Evolutionary conservation across 768 basidiomycete species (phyloP).

Genomic region (Pleurotus platypus): DNA sequence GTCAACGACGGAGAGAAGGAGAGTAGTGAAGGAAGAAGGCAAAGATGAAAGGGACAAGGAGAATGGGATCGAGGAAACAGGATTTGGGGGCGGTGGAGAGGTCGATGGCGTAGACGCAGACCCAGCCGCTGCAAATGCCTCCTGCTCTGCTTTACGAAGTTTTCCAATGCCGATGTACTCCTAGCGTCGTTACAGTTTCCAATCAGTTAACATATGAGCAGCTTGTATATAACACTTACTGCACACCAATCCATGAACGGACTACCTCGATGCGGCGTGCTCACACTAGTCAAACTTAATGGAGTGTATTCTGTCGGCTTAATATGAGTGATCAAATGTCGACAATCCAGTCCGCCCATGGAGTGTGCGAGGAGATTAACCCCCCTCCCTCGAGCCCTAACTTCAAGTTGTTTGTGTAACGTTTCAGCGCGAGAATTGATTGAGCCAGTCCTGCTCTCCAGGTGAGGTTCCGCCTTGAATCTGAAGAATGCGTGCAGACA

Average conservation of each 20-base stretch:
- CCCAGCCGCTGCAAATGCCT: constrained; percentile 8
- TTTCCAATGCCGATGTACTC: constrained; percentile 92
- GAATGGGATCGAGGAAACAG: constrained; percentile 15
- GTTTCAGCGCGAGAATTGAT: constrained; percentile 75
- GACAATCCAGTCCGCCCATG: constrained; percentile 96
- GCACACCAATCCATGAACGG: constrained; percentile 99
- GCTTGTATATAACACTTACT: constrained; percentile 38
- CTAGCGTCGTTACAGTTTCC: constrained; percentile 36
- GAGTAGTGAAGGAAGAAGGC: constrained; percentile 81
- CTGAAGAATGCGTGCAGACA: background rate
- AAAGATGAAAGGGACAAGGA: constrained; percentile 57
- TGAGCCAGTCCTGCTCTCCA: constrained; percentile 74
- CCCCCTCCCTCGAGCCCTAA: constrained; percentile 66
- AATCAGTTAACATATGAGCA: background rate
- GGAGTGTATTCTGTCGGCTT: constrained; percentile 81
- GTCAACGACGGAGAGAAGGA: constrained; percentile 86
- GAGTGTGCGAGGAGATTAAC: constrained; percentile 95
- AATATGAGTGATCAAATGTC: constrained; percentile 86
- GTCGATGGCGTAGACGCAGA: constrained; percentile 4
- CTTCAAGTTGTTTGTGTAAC: constrained; percentile 68
- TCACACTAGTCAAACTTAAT: constrained; percentile 81
- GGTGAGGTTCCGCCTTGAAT: background rate
- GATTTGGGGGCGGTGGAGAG: background rate
- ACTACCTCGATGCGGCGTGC: constrained; percentile 93
- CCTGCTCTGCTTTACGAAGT: constrained; percentile 35